Evolutionary conservation across 495 filamentous ascomycete genomes (phyloP).

Genomic region (Neurospora tetraspora): DNA sequence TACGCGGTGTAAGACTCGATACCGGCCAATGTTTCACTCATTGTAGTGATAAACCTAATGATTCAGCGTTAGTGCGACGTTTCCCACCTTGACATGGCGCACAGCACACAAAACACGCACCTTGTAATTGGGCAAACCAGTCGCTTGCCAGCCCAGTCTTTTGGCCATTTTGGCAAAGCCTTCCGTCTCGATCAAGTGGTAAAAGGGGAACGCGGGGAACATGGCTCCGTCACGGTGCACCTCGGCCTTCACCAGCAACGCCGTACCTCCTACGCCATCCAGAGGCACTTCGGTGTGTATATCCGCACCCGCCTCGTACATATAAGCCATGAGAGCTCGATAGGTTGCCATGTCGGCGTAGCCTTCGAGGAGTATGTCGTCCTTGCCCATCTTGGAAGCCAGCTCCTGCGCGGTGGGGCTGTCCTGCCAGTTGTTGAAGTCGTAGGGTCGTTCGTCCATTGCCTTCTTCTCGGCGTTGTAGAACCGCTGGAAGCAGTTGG

Average conservation of each 20-base stretch:
- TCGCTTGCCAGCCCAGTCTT: constrained; percentile 72
- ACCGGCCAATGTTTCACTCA: constrained; percentile 44
- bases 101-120: constrained; percentile 40
- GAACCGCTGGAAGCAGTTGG: constrained; percentile 92
- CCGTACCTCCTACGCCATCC: constrained; percentile 91
- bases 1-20: background rate
- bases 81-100: background rate
- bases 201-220: constrained; percentile 96
- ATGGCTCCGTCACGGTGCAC: constrained; percentile 96
- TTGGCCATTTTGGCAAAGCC: constrained; percentile 96
- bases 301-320: constrained; percentile 51
- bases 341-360: constrained; percentile 90
- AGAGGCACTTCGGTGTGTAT: constrained; percentile 53
- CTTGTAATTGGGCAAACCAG: constrained; percentile 91
- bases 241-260: constrained; percentile 90
- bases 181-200: constrained; percentile 94
- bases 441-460: constrained; percentile 72
- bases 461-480: constrained; percentile 59
- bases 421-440: constrained; percentile 96
- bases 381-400: constrained; percentile 64
- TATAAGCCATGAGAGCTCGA: constrained; percentile 82
- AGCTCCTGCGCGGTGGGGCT: constrained; percentile 64
- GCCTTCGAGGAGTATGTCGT: constrained; percentile 90
- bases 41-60: constrained; percentile 81
- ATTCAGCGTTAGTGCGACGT: constrained; percentile 16